Conservation (phyloP, 352 stramenopile species). For the Albugo candida region DNA sequence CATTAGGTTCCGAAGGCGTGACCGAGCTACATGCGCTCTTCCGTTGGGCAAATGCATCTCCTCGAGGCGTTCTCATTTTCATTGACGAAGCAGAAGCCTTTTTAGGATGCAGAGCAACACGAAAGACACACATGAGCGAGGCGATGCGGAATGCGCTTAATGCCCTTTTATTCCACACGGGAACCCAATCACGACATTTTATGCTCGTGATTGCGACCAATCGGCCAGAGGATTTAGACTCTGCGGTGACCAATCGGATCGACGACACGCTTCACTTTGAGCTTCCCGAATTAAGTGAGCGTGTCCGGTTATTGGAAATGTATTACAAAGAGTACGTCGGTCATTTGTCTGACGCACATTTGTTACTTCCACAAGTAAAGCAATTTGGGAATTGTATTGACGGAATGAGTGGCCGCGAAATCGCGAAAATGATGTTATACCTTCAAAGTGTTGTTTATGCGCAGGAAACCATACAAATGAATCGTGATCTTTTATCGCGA, state of each 20-base stretch:
- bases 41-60: slow-evolving; percentile 53
- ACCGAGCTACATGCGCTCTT: slow-evolving; percentile 71
- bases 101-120: slow-evolving; percentile 41
- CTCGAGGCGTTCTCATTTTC: slow-evolving; percentile 64
- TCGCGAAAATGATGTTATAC: slow-evolving; percentile 76
- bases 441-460: slow-evolving; percentile 68
- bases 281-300: slow-evolving; percentile 36
- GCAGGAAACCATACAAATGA: slow-evolving; percentile 36
- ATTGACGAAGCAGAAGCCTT: slow-evolving; percentile 79
- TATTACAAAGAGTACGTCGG: slow-evolving; percentile 47
- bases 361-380: background rate
- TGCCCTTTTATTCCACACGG: slow-evolving; percentile 65
- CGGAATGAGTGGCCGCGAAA: slow-evolving; percentile 71
- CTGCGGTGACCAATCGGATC: slow-evolving; percentile 56
- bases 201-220: slow-evolving; percentile 77
- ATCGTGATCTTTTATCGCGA: slow-evolving; percentile 24
- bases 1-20: slow-evolving; percentile 48
- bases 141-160: slow-evolving; percentile 69
- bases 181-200: slow-evolving; percentile 43
- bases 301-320: slow-evolving; percentile 40
- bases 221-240: slow-evolving; percentile 57
- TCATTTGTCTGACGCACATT: slow-evolving; percentile 4
- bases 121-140: slow-evolving; percentile 72
- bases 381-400: slow-evolving; percentile 13
- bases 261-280: slow-evolving; percentile 71